Evolutionary conservation across 2,329 filamentous ascomycete genomes (phyloP), one percentile per base, ranked within the genome.

Genomic region (Sporothrix luriei): DNA sequence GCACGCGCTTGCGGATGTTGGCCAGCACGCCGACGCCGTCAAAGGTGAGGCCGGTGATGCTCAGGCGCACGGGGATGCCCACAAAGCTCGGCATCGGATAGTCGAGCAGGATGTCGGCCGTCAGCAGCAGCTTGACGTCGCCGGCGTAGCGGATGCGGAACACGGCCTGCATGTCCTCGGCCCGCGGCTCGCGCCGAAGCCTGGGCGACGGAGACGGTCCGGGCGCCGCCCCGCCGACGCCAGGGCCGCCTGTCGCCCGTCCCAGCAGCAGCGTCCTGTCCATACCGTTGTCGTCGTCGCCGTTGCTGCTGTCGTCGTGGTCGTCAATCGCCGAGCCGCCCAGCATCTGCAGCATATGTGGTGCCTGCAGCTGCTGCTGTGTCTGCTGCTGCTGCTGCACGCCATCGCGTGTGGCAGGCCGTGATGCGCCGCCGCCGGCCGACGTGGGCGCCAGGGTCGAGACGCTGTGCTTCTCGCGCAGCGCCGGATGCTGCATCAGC

Each of bases 11-110:
- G 73, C 94, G 89, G 73, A 98, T 97, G 79, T 97, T 91, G 11
- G 95, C 95, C 70, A 97, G 80, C 61, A 98, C 92, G 0, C 94
- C 94, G 11, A 98, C 92, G 0, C 95, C 95, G 77, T 99, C 94
- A 80, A 99, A 99, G 0, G 91, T 93, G 71, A 99, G 81, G 0
- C 95, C 95, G 0, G 95, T 98, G 74, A 99, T 96, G 78, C 94
- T 97, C 33, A 99, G 84, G 78, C 95, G 94, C 61, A 99, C 85
- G 1, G 95, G 95, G 72, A 99, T 94, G 14, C 94, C 93, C 2
- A 98, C 94, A 76, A 99, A 99, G 81, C 92, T 97, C 52, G 94
- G 94, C 92, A 98, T 98, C 0, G 95, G 95, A 78, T 99, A 99
- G 80, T 99, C 95, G 46, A 99, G 88, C 43, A 98, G 84, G 54